Evolutionary conservation across 345 rosid species (phyloP), one percentile per base, ranked within the genome.

Genomic region (Lepidium africanum): DNA sequence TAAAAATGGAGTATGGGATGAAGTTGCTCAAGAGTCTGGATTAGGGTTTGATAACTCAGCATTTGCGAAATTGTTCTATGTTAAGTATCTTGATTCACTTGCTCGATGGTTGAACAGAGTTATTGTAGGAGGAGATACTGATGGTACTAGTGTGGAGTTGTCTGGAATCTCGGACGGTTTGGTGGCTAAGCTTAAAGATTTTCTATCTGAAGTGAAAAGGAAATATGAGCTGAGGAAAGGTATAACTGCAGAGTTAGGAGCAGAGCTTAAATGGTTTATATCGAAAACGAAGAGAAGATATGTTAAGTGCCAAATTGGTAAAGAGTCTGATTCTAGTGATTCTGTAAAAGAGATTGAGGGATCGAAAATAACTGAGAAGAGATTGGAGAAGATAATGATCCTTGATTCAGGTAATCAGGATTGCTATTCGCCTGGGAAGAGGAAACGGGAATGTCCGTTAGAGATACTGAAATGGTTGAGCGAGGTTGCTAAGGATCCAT

Each of bases 401-500:
- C 21, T 52, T 61, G 73, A 53, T 47, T 27, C 33, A 9, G 58
- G 58, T 45, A 6, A 2, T 19, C 43, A 47, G 37, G 66, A 39
- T 3, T 7, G 30, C 13, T 32, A 38, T 54, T 67, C 67, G 8
- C 14, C 67, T 35, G 60, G 40, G 48, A 87, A 87, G 78, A 85
- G 93, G 72, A 87, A 84, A 55, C 78, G 79, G 35, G 83, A 80
- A 35, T 76, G 87, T 59, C 45, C 64, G n/a, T 66, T 42, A 47
- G 76, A 59, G 55, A 78, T 84, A 79, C 72, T 91, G 49, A 58
- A 69, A 49, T 91, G 97, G 99, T 67, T 91, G 61, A 79, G 55
- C 4, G 63, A 79, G 60, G 69, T 78, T 70, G 95, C 97, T 0
- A 82, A 76, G 78, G 62, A 86, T 78, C 99, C 97, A 5, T 85